Conservation (phyloP, 148 eudicot genomes). For the Suaeda aralocaspica region DNA sequence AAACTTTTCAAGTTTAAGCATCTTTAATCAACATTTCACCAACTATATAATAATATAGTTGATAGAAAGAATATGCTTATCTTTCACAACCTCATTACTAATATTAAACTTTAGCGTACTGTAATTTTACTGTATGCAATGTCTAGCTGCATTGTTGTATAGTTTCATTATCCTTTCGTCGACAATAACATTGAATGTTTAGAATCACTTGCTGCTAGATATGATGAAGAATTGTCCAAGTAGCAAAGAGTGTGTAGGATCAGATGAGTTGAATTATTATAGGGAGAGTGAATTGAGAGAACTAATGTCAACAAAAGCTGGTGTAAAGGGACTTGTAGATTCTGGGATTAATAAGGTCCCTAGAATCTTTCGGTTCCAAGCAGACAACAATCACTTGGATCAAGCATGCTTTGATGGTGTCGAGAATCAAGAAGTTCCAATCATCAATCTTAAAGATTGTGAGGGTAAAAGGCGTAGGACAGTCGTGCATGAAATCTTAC, state of each 20-base stretch:
- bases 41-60: constrained; percentile 14
- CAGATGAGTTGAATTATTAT: constrained; percentile 12
- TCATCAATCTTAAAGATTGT: constrained; percentile 29
- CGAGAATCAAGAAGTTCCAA: constrained; percentile 28
- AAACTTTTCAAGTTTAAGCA: constrained; percentile 16
- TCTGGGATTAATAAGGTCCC: constrained; percentile 37
- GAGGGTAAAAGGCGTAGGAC: constrained; percentile 19
- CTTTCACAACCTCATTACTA: too few relatives aligned
- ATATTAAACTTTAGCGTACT: too few relatives aligned
- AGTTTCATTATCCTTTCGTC: too few relatives aligned
- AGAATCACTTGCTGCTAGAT: not conserved
- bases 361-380: constrained; percentile 24
- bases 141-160: too few relatives aligned
- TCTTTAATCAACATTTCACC: constrained; percentile 8
- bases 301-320: constrained; percentile 39
- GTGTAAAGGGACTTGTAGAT: constrained; percentile 50
- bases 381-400: constrained; percentile 4
- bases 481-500: constrained; percentile 27
- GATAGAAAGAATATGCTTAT: constrained; percentile 10
- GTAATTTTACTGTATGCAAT: too few relatives aligned
- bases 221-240: constrained; percentile 8
- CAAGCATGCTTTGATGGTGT: not conserved
- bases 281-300: constrained; percentile 28
- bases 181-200: too few relatives aligned
- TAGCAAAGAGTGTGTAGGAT: constrained; percentile 14